phyloP scores from a whole-genome alignment of 2,329 filamentous ascomycete species.

The Moelleriella libera region DNA sequence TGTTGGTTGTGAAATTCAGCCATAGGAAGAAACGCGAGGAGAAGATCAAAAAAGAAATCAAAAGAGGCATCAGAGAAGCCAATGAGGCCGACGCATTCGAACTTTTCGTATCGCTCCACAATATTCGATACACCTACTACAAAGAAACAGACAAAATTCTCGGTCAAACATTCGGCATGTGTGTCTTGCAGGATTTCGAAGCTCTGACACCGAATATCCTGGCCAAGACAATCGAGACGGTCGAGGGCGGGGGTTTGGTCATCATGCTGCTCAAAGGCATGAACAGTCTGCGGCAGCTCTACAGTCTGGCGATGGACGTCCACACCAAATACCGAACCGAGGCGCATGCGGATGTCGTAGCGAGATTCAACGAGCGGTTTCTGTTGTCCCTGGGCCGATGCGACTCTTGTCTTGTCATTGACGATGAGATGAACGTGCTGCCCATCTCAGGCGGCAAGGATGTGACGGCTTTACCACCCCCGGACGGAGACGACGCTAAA shows the following conservation, averaged over 20 bases:
- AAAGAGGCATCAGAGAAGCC: constrained; percentile 80
- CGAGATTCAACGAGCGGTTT: constrained; percentile 95
- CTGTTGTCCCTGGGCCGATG: constrained; percentile 92
- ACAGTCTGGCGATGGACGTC: constrained; percentile 94
- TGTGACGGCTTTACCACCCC: constrained; percentile 68
- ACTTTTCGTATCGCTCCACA: constrained; percentile 88
- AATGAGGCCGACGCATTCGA: constrained; percentile 95
- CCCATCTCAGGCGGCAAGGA: constrained; percentile 92
- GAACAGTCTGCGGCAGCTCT: constrained; percentile 92
- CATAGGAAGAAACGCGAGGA: constrained; percentile 96
- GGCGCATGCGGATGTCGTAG: constrained; percentile 86
- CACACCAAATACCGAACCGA: constrained; percentile 94
- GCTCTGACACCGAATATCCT: constrained; percentile 94
- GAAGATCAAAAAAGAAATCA: constrained; percentile 98
- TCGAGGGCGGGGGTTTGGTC: constrained; percentile 88
- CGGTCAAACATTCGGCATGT: constrained; percentile 97
- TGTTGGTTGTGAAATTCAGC: constrained; percentile 22
- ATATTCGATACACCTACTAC: constrained; percentile 98
- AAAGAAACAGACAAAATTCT: constrained; percentile 99
- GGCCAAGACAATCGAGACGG: constrained; percentile 89
- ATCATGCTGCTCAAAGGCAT: constrained; percentile 88
- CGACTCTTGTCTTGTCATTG: constrained; percentile 85
- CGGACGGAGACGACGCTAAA: constrained; percentile 58
- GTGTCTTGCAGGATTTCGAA: constrained; percentile 95
- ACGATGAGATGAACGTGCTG: constrained; percentile 93